Conservation (phyloP, 1,284 basidiomycete genomes). For the Moniliophthora roreri region DNA sequence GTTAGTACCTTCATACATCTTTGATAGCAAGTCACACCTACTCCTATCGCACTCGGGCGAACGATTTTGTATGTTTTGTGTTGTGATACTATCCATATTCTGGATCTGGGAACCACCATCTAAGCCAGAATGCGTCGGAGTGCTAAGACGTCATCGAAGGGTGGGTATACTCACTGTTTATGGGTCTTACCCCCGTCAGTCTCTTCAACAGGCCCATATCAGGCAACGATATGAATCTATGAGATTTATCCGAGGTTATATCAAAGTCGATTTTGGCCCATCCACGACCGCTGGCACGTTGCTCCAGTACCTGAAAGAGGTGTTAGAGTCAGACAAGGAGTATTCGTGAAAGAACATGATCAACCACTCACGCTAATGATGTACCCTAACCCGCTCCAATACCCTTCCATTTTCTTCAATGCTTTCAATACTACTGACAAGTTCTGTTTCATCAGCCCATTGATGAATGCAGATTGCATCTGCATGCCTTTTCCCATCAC, state of each 20-base stretch:
- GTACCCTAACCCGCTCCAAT: slow-evolving; percentile 11
- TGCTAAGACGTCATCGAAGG: too few species aligned
- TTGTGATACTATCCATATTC: too few species aligned
- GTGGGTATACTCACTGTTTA: too few species aligned
- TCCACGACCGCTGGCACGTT: slow-evolving; percentile 10
- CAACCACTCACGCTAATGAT: slow-evolving; percentile 4
- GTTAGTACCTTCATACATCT: not conserved
- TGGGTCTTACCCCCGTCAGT: not conserved
- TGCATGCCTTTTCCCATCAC: too few species aligned
- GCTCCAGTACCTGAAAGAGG: slow-evolving; percentile 3
- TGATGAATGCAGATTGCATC: slow-evolving; percentile 2
- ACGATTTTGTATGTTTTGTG: not conserved
- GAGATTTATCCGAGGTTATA: slow-evolving; percentile 1
- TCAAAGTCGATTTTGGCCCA: slow-evolving; percentile 10
- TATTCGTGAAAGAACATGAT: not conserved
- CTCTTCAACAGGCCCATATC: slow-evolving; percentile 7
- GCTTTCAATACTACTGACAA: slow-evolving; percentile 7
- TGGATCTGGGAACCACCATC: too few species aligned
- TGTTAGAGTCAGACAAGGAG: not conserved
- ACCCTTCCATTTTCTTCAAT: slow-evolving; percentile 12
- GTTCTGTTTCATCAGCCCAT: slow-evolving; percentile 8
- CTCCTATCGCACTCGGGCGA: not conserved
- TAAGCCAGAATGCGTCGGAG: too few species aligned
- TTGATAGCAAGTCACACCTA: not conserved
- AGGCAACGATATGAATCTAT: slow-evolving; percentile 9